phyloP scores from a whole-genome alignment of 176 grass and related monocot genomes.

The Triticum monococcum region DNA sequence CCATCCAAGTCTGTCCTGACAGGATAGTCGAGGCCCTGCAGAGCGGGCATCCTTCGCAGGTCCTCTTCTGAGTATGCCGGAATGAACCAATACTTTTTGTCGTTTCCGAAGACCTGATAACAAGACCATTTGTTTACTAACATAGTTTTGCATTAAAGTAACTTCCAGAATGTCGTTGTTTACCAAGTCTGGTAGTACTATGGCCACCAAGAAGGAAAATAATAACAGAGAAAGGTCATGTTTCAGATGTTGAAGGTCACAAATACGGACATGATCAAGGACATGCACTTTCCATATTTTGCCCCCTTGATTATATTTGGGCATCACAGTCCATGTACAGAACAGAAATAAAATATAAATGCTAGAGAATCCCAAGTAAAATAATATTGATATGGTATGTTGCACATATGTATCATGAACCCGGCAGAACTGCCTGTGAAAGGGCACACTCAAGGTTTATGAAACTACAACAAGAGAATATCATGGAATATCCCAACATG shows the following conservation, averaged over 20 bases:
- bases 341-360: not conserved
- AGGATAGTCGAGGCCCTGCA: conserved; percentile 89
- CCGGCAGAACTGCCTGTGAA: not conserved
- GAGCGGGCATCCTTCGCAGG: conserved; percentile 72
- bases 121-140: not conserved
- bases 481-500: not conserved
- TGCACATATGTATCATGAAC: not conserved
- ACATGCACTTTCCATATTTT: not conserved
- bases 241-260: not conserved
- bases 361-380: not conserved
- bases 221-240: not conserved
- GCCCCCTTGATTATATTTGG: not conserved
- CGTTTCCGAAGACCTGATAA: conserved; percentile 75
- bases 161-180: not conserved
- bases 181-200: not conserved
- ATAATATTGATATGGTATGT: not conserved
- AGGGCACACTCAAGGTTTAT: not conserved
- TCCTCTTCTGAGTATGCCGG: conserved; percentile 91
- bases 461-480: not conserved
- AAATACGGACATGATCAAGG: not conserved
- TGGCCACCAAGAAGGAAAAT: not conserved
- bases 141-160: not conserved
- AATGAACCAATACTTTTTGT: conserved; percentile 90
- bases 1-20: conserved; percentile 58
- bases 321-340: not conserved